A percentile compares a stretch with the other conserved stretches of the same genome.
These are phyloP conservation scores for Clavispora santaluciae DNA, from an alignment of 805 yeast species.

Conservation along the genomic window DNA sequence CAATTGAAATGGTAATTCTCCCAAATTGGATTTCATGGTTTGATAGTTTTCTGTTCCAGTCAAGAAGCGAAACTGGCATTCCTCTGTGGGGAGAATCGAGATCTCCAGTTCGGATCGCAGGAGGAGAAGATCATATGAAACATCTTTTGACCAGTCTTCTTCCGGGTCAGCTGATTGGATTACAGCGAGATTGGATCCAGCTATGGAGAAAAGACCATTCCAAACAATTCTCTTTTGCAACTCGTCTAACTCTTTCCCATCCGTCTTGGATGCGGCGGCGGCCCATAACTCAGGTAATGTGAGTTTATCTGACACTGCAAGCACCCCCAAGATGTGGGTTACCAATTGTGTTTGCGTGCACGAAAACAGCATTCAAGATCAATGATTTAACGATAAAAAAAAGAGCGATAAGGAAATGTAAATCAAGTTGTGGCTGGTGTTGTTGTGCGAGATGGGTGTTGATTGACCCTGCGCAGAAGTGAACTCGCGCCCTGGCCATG, in stretches of 20 bases:
- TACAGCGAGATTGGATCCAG: constrained; percentile 8
- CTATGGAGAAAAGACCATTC: constrained; percentile 32
- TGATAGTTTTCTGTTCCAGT: constrained; percentile 47
- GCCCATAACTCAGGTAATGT: constrained; percentile 12
- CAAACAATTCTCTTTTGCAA: constrained; percentile 37
- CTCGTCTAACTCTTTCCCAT: constrained; percentile 19
- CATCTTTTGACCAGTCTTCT: constrained; percentile 9
- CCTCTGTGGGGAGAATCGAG: constrained; percentile 40
- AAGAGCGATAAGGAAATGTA: background rate
- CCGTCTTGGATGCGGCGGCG: constrained; percentile 3
- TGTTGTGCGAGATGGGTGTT: too few species aligned
- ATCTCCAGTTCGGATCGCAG: constrained; percentile 14
- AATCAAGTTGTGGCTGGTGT: too few species aligned
- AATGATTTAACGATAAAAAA: background rate
- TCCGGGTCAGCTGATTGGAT: constrained; percentile 9
- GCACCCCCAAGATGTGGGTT: constrained; percentile 8
- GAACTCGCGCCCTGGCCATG: background rate
- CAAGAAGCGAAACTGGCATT: constrained; percentile 52
- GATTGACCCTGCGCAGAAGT: background rate
- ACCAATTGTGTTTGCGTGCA: constrained; percentile 15
- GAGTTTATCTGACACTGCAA: constrained; percentile 14
- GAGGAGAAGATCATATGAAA: constrained; percentile 5
- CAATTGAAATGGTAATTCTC: constrained; percentile 50
- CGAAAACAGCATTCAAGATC: constrained; percentile 14
- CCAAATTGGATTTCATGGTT: constrained; percentile 47